These are phyloP conservation scores for Exophiala bonariae DNA, from an alignment of 2,329 filamentous ascomycete genomes.

Conservation along the genomic window DNA sequence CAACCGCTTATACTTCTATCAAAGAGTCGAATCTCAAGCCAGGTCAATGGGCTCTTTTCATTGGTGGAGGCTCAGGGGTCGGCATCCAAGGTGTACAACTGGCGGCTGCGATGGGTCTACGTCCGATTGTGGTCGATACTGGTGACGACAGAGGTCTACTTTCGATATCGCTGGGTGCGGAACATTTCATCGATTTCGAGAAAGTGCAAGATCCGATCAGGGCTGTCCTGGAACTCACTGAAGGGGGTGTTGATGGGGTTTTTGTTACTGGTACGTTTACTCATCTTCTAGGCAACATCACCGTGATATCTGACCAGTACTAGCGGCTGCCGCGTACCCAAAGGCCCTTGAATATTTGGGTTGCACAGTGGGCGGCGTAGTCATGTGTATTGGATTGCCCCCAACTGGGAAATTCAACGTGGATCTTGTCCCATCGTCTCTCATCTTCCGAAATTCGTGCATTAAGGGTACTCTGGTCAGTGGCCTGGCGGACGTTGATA, in stretches of 20 bases:
- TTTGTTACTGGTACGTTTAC: slow-evolving; percentile 41
- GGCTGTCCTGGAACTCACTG: slow-evolving; percentile 47
- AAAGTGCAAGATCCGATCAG: slow-evolving; percentile 35
- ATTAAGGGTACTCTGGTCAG: slow-evolving; percentile 18
- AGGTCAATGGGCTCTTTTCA: slow-evolving; percentile 56
- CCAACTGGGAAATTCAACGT: slow-evolving; percentile 10
- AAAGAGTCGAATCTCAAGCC: slow-evolving; percentile 50
- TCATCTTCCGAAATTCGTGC: slow-evolving; percentile 13
- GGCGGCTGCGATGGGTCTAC: slow-evolving; percentile 56
- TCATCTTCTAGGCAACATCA: too few relatives aligned
- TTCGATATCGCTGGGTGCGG: slow-evolving; percentile 52
- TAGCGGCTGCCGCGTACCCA: too few relatives aligned
- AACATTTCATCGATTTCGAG: slow-evolving; percentile 56
- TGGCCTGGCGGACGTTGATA: slow-evolving; percentile 11
- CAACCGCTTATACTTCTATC: slow-evolving; percentile 59
- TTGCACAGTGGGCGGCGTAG: slow-evolving; percentile 47
- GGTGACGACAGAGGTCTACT: slow-evolving; percentile 49
- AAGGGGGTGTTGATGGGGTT: slow-evolving; percentile 48
- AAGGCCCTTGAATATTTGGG: slow-evolving; percentile 44
- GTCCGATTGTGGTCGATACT: slow-evolving; percentile 56
- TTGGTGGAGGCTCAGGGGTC: slow-evolving; percentile 57
- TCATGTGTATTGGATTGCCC: slow-evolving; percentile 54
- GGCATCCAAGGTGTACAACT: slow-evolving; percentile 59
- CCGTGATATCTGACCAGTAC: too few relatives aligned
- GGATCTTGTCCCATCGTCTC: slow-evolving; percentile 6